Evolutionary conservation across 768 basidiomycete species (phyloP).

Genomic region (Pleurotus tuber-regium): DNA sequence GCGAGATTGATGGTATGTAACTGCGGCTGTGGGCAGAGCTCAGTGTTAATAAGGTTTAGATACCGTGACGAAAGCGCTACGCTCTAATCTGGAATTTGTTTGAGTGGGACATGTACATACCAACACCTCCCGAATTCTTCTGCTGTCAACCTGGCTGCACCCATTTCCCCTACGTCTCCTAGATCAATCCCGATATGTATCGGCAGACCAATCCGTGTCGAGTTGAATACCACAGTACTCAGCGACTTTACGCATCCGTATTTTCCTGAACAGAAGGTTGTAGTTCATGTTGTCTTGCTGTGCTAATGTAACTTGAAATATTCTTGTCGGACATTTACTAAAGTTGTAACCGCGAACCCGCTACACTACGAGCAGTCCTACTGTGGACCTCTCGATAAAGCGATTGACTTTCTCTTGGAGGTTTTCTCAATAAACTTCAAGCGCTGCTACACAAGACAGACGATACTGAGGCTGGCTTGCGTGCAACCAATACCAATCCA

Average conservation of each 20-base stretch:
- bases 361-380: no score
- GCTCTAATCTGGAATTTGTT: not conserved
- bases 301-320: no score
- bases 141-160: not conserved
- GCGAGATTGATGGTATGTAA: not conserved
- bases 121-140: not conserved
- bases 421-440: no score
- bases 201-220: not conserved
- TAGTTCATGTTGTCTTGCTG: not conserved
- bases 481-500: no score
- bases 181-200: not conserved
- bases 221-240: not conserved
- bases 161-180: not conserved
- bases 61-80: no score
- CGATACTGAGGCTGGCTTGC: no score
- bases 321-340: no score
- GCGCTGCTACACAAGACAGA: no score
- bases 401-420: no score
- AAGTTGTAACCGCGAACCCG: no score
- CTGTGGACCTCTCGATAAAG: no score
- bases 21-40: conserved; percentile 2
- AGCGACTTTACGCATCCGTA: not conserved
- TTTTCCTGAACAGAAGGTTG: not conserved
- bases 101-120: not conserved
- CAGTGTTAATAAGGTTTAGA: not conserved